Evolutionary conservation across 257 asterid genomes (phyloP).

Genomic region (Coffea canephora): DNA sequence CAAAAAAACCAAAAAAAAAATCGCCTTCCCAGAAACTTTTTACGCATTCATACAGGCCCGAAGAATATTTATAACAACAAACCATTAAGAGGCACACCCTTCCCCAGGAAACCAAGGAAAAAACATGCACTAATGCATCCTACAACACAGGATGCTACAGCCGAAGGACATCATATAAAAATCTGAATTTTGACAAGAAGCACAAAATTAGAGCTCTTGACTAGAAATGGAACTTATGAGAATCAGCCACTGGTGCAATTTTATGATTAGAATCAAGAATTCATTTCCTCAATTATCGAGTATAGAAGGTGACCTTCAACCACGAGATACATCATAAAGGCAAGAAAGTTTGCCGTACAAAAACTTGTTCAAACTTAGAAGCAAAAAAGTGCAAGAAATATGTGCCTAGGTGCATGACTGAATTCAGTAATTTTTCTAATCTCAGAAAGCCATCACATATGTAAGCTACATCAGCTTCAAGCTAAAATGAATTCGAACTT

Average conservation of each 20-base stretch:
- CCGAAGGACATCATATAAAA: background rate
- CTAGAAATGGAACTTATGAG: background rate
- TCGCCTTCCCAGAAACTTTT: background rate
- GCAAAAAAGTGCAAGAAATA: background rate
- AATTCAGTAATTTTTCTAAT: background rate
- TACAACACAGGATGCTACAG: background rate
- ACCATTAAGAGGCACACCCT: too few species aligned
- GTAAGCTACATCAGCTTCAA: background rate
- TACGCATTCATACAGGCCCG: background rate
- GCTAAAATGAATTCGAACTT: conserved; percentile 1
- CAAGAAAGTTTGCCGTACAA: background rate
- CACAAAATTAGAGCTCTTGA: background rate
- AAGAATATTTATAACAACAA: background rate
- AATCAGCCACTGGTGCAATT: background rate
- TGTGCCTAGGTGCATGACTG: background rate
- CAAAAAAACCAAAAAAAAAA: too few species aligned
- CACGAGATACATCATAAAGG: background rate
- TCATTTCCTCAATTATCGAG: background rate
- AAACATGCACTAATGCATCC: background rate
- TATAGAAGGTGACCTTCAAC: background rate
- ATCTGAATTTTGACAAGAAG: background rate
- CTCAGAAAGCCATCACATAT: background rate
- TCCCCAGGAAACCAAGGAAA: too few species aligned
- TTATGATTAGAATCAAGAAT: too few species aligned
- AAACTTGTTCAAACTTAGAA: background rate